phyloP scores from a whole-genome alignment of 108 stramenopile genomes.

The Nannochloropsis oceanica region DNA sequence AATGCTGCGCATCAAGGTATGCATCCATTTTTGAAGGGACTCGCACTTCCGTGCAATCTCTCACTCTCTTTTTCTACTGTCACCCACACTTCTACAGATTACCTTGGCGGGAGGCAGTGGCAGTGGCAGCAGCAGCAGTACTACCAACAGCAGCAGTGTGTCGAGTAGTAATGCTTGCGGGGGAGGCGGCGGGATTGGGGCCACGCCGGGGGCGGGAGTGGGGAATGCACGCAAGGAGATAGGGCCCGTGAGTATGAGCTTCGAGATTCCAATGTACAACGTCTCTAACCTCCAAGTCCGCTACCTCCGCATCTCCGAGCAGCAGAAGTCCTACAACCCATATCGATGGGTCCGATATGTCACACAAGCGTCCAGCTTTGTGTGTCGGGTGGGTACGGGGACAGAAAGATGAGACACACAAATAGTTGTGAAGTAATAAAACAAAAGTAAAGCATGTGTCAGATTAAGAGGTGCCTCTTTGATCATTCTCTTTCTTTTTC shows the following conservation, averaged over 20 bases:
- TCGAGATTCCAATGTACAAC: constrained; percentile 99
- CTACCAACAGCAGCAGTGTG: neutral
- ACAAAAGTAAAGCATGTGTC: neutral
- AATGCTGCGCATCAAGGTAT: constrained; percentile 48
- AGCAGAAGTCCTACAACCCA: constrained; percentile 86
- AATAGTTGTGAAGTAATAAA: neutral
- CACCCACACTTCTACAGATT: neutral
- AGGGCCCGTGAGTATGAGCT: constrained; percentile 90
- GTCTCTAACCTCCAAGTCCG: constrained; percentile 91
- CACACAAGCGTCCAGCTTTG: constrained; percentile 87
- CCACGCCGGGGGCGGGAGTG: neutral
- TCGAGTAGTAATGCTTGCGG: neutral
- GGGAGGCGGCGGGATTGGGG: neutral
- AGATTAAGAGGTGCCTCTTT: neutral
- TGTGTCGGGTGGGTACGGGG: constrained; percentile 55
- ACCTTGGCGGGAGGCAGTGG: neutral
- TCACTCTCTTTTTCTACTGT: neutral
- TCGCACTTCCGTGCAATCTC: no score
- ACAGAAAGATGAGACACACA: constrained; percentile 16
- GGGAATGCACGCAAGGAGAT: constrained; percentile 54
- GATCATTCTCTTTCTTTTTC: neutral
- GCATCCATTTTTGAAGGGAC: neutral
- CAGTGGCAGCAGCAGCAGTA: no score
- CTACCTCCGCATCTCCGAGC: constrained; percentile 89
- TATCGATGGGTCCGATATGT: constrained; percentile 99